These are phyloP conservation scores for Ceratobasidium papillatum DNA, from an alignment of 1,284 basidiomycete genomes.

Conservation along the genomic window DNA sequence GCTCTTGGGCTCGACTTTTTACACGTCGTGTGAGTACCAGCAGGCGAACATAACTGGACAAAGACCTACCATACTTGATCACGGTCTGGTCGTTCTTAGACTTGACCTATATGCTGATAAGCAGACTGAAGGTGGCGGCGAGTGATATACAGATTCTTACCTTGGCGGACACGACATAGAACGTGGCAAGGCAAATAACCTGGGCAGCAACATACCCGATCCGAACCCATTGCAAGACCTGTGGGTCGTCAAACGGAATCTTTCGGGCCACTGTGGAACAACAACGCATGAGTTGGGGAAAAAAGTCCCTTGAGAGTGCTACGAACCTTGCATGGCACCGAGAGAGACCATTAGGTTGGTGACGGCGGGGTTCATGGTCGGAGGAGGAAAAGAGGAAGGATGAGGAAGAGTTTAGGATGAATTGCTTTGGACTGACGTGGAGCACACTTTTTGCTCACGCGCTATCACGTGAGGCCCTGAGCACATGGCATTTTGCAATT, in stretches of 20 bases:
- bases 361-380: constrained; percentile 56
- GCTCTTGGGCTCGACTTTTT: constrained; percentile 65
- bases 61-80: constrained; percentile 82
- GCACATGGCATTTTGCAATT: not conserved
- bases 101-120: constrained; percentile 72
- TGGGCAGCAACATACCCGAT: constrained; percentile 84
- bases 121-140: constrained; percentile 47
- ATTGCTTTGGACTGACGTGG: constrained; percentile 32
- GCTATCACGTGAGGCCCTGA: constrained; percentile 22
- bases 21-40: not conserved
- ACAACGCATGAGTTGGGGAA: constrained; percentile 47
- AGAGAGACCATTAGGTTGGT: constrained; percentile 85
- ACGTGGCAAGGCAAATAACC: constrained; percentile 70
- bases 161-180: constrained; percentile 77
- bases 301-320: constrained; percentile 44
- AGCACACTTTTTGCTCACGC: constrained; percentile 30
- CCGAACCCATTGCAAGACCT: constrained; percentile 83
- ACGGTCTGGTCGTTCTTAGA: constrained; percentile 95
- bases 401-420: constrained; percentile 12
- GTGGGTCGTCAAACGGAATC: constrained; percentile 91
- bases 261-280: constrained; percentile 78
- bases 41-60: constrained; percentile 41
- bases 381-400: not conserved
- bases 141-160: constrained; percentile 54
- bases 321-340: constrained; percentile 85